These are phyloP conservation scores for Cadophora luteo-olivacea DNA, from an alignment of 2,329 filamentous ascomycete species.

Conservation along the genomic window DNA sequence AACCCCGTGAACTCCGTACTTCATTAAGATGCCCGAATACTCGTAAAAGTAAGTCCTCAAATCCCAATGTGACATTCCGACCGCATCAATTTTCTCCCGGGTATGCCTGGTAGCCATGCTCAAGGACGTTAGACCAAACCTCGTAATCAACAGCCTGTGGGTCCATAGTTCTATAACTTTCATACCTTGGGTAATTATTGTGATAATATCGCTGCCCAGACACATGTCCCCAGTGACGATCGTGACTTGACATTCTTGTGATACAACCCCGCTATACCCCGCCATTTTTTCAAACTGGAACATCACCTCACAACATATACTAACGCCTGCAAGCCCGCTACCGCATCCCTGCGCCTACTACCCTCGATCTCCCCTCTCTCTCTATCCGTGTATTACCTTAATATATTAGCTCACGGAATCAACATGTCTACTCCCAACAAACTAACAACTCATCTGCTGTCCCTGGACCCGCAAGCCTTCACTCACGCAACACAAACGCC, in stretches of 20 bases:
- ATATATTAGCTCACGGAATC: too few relatives aligned
- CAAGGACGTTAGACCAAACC: neutral
- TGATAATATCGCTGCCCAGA: neutral
- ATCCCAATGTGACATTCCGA: neutral
- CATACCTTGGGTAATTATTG: neutral
- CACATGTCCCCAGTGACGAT: neutral
- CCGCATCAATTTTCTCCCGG: too few relatives aligned
- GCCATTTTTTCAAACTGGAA: neutral
- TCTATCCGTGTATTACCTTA: too few relatives aligned
- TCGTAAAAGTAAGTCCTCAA: neutral
- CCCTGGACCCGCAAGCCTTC: neutral
- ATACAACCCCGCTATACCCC: neutral
- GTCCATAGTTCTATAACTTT: neutral
- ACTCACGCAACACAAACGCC: conserved; percentile 64
- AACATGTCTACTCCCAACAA: conserved; percentile 5
- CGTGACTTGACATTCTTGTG: neutral
- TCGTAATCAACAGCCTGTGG: neutral
- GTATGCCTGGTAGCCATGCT: too few relatives aligned
- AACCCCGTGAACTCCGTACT: neutral
- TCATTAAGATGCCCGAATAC: neutral
- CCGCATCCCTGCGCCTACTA: neutral
- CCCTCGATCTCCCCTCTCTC: too few relatives aligned
- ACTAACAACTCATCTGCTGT: conserved; percentile 6
- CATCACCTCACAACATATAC: neutral
- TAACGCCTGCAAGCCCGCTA: neutral